Conservation (phyloP, 2,329 filamentous ascomycete species). For the Sarocladium kiliense region DNA sequence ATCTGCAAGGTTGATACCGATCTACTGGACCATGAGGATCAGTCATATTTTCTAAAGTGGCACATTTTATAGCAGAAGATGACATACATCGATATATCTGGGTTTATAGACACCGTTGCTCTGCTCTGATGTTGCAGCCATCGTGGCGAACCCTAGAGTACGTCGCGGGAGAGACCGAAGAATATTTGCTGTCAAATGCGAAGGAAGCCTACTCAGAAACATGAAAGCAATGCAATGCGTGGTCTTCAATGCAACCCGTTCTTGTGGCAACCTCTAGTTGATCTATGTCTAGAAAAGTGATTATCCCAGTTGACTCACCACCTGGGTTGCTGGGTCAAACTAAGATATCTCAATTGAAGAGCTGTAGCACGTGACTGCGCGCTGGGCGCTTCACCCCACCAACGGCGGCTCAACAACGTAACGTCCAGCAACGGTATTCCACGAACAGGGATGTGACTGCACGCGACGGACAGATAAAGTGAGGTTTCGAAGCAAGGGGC, state of each 20-base stretch:
- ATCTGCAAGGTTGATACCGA: slow-evolving; percentile 95
- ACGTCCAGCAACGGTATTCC: neutral
- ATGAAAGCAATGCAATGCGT: neutral
- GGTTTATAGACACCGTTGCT: slow-evolving; percentile 27
- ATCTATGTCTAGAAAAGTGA: neutral
- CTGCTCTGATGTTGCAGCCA: neutral
- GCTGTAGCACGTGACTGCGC: slow-evolving; percentile 5
- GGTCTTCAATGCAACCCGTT: neutral
- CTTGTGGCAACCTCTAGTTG: neutral
- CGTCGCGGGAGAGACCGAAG: neutral
- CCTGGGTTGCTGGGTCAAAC: neutral
- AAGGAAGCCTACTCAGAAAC: neutral
- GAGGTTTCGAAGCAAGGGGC: neutral
- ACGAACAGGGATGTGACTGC: neutral
- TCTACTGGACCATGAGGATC: slow-evolving; percentile 35
- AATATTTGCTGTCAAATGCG: neutral
- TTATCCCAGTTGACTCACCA: neutral
- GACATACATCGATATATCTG: slow-evolving; percentile 57
- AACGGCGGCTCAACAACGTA: neutral
- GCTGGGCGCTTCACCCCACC: neutral
- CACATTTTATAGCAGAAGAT: neutral
- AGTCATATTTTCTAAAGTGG: neutral
- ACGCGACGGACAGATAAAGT: neutral
- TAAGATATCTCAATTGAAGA: neutral
- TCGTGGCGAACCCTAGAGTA: neutral